These are phyloP conservation scores for Medicago ruthenica DNA, from an alignment of 306 rosid species.

Conservation along the genomic window DNA sequence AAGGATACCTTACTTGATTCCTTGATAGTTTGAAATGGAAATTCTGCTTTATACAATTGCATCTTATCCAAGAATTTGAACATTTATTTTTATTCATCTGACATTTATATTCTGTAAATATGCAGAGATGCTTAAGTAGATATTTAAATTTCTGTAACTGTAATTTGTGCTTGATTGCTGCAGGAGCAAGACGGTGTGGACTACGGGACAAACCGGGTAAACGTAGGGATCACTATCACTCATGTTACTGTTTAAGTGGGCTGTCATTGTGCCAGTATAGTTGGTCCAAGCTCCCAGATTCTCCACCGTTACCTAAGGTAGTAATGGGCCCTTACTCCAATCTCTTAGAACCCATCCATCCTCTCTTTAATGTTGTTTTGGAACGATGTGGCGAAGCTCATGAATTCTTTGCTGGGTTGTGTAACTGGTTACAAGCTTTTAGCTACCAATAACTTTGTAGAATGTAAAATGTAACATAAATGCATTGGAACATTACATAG, in stretches of 20 bases:
- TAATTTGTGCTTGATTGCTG: constrained; percentile 38
- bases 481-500: not conserved
- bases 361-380: constrained; percentile 76
- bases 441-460: not conserved
- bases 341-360: constrained; percentile 82
- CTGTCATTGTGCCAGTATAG: constrained; percentile 84
- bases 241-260: constrained; percentile 94
- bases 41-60: constrained; percentile 30
- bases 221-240: constrained; percentile 77
- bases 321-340: constrained; percentile 78
- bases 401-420: constrained; percentile 52
- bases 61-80: constrained; percentile 21
- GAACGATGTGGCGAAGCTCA: constrained; percentile 73
- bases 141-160: constrained; percentile 4
- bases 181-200: constrained; percentile 85
- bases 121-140: not conserved
- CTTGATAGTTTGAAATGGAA: constrained; percentile 32
- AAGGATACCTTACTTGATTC: constrained; percentile 6
- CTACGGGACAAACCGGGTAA: constrained; percentile 89
- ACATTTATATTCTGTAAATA: constrained; percentile 18
- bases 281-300: constrained; percentile 57
- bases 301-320: constrained; percentile 61
- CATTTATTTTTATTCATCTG: constrained; percentile 14
- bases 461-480: constrained; percentile 25
- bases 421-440: constrained; percentile 36